These are phyloP conservation scores for Aspergillus ochraceus DNA, from an alignment of 2,329 filamentous ascomycete species.

Conservation along the genomic window DNA sequence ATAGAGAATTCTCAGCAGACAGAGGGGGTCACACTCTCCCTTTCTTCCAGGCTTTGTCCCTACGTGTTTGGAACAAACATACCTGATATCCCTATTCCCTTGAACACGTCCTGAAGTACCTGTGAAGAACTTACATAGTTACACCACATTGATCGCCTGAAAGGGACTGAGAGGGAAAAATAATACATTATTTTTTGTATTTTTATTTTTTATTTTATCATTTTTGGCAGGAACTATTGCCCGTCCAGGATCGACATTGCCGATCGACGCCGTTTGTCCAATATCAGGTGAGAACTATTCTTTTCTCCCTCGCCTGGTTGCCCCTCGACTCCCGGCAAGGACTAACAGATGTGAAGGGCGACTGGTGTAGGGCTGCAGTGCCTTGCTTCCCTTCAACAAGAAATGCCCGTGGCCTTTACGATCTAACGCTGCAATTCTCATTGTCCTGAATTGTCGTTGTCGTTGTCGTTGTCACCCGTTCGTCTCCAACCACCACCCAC, in stretches of 20 bases:
- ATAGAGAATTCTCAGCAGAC: background rate
- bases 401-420: slow-evolving; percentile 22
- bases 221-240: slow-evolving; percentile 4
- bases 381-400: slow-evolving; percentile 23
- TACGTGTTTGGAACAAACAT: background rate
- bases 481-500: background rate
- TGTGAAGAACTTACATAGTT: background rate
- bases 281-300: slow-evolving; percentile 20
- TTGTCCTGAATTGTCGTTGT: slow-evolving; percentile 7
- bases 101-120: background rate
- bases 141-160: background rate
- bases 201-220: no score
- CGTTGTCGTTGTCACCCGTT: background rate
- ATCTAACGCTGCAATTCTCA: slow-evolving; percentile 6
- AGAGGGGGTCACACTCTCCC: background rate
- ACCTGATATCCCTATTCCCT: background rate
- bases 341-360: slow-evolving; percentile 9
- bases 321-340: slow-evolving; percentile 20
- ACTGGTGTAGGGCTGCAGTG: slow-evolving; percentile 20
- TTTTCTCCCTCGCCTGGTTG: slow-evolving; percentile 16
- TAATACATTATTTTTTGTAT: background rate
- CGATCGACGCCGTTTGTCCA: slow-evolving; percentile 16
- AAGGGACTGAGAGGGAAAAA: background rate
- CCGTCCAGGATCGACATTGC: slow-evolving; percentile 17
- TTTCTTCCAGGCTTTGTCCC: background rate